Evolutionary conservation across 2,329 filamentous ascomycete species (phyloP), one percentile per base, ranked within the genome.

Genomic region (Hymenoscyphus fraxineus): DNA sequence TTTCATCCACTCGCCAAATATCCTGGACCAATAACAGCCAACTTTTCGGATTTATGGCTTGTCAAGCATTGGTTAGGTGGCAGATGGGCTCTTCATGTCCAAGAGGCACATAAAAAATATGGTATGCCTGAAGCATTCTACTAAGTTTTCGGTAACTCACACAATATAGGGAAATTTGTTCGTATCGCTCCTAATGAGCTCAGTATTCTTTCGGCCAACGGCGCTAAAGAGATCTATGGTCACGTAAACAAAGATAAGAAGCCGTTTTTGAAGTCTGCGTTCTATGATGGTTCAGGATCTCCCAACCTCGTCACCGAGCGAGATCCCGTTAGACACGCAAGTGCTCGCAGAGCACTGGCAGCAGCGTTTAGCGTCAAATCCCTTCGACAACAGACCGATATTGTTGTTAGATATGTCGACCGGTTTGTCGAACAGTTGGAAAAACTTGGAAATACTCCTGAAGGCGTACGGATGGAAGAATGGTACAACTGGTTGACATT

Each of bases 281-380:
- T 64, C 22, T 64, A 64, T 41, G 62, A 64, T 54, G 57, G 40
- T 13, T 16, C 39, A 12, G 41, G 38, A n/a, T 35, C 58, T 3
- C 35, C 35, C 6, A 38, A 47, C 31, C 60, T 64, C 15, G 62
- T 64, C 22, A 54, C 40, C 16, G 58, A 32, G 38, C 62, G 58
- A 16, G 58, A 64, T 40, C 56, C 58, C 19, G 57, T 9, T 13
- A 27, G 6, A 41, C 57, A 60, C 16, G 19, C 9, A 12, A 12
- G 41, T 22, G 39, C 60, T 16, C n/a, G 62, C 15, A 64, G 55
- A 35, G 51, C 15, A 7, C 70, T 77, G 7, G 67, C 68, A 6
- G 60, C 70, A 39, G 73, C 73, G 16, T 77, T 77, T 59, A 74
- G 73, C 16, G 67, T 65, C 4, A 69, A 69, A 58, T 69, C 74